Evolutionary conservation across 1,139 yeast genomes (phyloP).

Genomic region (Debaryomyces singareniensis): DNA sequence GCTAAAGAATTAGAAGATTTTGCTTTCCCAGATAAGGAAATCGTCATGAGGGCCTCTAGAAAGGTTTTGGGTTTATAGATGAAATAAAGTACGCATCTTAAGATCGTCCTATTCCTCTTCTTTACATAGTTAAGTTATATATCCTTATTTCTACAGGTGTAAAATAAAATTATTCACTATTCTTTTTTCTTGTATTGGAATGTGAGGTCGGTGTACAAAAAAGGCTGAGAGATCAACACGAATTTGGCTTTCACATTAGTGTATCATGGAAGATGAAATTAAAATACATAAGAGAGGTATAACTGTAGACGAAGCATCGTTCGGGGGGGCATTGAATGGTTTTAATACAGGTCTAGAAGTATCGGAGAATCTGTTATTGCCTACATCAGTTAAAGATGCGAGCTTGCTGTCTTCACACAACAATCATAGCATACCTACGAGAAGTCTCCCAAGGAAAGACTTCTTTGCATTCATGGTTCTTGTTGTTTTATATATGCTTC

Average conservation of each 20-base stretch:
- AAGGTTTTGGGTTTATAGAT: slow-evolving; percentile 69
- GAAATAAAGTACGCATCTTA: neutral
- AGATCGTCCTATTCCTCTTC: no score
- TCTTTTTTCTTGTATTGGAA: no score
- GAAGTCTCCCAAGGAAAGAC: slow-evolving; percentile 26
- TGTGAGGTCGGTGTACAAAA: no score
- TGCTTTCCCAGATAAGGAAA: slow-evolving; percentile 96
- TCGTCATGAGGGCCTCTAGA: slow-evolving; percentile 85
- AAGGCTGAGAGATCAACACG: no score
- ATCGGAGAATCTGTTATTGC: slow-evolving; percentile 32
- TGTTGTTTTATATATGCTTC: slow-evolving; percentile 69
- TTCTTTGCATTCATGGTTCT: slow-evolving; percentile 68
- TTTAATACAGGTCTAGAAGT: slow-evolving; percentile 21
- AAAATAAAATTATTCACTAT: no score
- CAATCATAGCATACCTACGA: neutral
- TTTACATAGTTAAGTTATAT: no score
- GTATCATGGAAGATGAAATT: slow-evolving; percentile 1
- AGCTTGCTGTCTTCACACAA: slow-evolving; percentile 9
- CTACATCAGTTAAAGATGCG: slow-evolving; percentile 21
- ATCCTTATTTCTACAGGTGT: no score
- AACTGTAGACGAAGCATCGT: slow-evolving; percentile 5
- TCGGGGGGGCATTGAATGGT: slow-evolving; percentile 13
- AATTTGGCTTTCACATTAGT: no score
- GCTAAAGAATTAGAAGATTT: slow-evolving; percentile 95
- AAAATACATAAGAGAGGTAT: slow-evolving; percentile 3